Evolutionary conservation across 345 rosid species (phyloP).

Genomic region (Raphanus raphanistrum): DNA sequence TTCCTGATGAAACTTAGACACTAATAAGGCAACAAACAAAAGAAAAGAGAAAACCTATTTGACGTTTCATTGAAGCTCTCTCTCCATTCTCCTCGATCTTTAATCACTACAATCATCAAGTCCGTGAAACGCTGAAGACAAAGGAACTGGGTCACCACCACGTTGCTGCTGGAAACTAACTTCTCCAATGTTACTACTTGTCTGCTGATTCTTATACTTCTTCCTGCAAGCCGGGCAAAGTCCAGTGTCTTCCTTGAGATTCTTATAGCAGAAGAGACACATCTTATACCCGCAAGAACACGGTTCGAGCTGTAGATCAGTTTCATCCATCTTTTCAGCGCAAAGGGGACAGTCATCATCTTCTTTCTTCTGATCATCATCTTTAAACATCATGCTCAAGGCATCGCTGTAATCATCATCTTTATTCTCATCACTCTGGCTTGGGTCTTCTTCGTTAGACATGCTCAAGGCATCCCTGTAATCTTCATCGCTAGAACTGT

Average conservation of each 20-base stretch:
- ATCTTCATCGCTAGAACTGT: constrained; percentile 28
- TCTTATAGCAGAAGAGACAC: constrained; percentile 50
- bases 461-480: constrained; percentile 38
- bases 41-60: background rate
- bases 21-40: background rate
- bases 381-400: no score
- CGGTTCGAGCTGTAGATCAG: constrained; percentile 45
- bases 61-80: background rate
- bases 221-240: constrained; percentile 49
- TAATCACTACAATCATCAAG: constrained; percentile 21
- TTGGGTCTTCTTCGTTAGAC: constrained; percentile 17
- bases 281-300: constrained; percentile 46
- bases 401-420: background rate
- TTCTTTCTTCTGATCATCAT: constrained; percentile 11
- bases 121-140: constrained; percentile 33
- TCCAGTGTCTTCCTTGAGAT: constrained; percentile 39
- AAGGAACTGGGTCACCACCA: background rate
- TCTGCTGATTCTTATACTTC: background rate
- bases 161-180: constrained; percentile 35
- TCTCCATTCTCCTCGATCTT: background rate
- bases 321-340: constrained; percentile 43
- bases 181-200: constrained; percentile 3
- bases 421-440: constrained; percentile 23
- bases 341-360: constrained; percentile 41
- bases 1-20: background rate